These are phyloP conservation scores for Kluyveromyces sp. DNA, from an alignment of 1,139 yeast genomes.

Conservation along the genomic window DNA sequence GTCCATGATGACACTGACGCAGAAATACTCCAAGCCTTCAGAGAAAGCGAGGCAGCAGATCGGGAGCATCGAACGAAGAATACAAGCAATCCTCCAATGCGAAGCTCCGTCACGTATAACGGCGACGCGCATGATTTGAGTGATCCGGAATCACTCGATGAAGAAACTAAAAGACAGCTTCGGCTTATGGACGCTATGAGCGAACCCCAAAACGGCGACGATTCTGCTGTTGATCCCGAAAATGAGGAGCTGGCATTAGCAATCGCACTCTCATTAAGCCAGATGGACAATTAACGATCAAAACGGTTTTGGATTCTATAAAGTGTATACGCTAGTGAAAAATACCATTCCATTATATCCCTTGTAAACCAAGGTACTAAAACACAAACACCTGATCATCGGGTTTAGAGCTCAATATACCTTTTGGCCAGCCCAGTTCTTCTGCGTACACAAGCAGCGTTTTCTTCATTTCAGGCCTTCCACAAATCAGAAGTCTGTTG, in stretches of 20 bases:
- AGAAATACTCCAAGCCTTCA: not conserved
- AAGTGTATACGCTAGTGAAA: not conserved
- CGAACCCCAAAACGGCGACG: not conserved
- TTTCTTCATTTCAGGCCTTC: constrained; percentile 68
- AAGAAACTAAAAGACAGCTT: constrained; percentile 6
- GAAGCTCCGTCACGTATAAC: too few species aligned
- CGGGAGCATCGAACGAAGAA: not conserved
- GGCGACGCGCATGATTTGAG: not conserved
- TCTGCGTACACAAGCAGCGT: constrained; percentile 42
- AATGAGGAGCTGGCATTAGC: constrained; percentile 28
- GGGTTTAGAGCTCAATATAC: constrained; percentile 43
- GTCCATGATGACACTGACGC: constrained; percentile 1
- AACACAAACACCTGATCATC: constrained; percentile 69
- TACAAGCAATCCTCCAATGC: not conserved
- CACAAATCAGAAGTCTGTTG: constrained; percentile 59
- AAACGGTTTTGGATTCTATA: not conserved
- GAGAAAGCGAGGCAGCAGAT: not conserved
- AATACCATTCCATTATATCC: not conserved
- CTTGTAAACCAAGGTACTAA: constrained; percentile 22
- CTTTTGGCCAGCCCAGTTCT: constrained; percentile 58
- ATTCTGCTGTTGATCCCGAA: not conserved
- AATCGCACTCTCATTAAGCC: constrained; percentile 29
- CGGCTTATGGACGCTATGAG: constrained; percentile 3
- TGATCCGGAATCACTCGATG: constrained; percentile 8
- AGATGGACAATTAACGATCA: constrained; percentile 15